These are phyloP conservation scores for Hanseniaspora mollemarum DNA, from an alignment of 805 yeast genomes.

Conservation along the genomic window DNA sequence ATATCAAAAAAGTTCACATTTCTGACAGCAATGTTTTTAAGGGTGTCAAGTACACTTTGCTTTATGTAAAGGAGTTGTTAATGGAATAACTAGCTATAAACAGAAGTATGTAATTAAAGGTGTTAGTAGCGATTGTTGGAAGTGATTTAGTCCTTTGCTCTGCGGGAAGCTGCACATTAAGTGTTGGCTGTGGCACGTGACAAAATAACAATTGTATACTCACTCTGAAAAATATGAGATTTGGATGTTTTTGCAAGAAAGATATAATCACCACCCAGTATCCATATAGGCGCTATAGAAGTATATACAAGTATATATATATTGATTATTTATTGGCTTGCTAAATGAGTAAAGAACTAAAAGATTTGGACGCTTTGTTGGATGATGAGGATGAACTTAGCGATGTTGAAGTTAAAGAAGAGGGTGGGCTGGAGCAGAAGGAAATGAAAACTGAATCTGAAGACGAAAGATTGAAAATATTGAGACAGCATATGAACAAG, in stretches of 20 bases:
- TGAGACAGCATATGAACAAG: conserved; percentile 9
- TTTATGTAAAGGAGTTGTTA: not conserved
- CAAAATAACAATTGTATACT: no score
- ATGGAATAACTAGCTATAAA: not conserved
- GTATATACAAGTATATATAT: no score
- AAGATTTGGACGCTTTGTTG: conserved; percentile 7
- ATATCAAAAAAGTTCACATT: conserved; percentile 4
- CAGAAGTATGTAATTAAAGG: not conserved
- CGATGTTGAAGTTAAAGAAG: not conserved
- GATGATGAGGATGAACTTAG: conserved; percentile 11
- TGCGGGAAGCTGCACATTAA: no score
- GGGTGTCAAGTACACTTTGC: conserved; percentile 12
- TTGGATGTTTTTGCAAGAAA: no score
- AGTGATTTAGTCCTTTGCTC: no score
- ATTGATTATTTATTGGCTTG: no score
- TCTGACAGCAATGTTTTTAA: conserved; percentile 4
- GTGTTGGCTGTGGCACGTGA: no score
- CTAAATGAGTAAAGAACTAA: conserved; percentile 9
- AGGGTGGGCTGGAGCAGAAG: not conserved
- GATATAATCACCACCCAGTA: no score
- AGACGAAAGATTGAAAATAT: not conserved
- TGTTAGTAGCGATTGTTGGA: no score
- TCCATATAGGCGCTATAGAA: no score
- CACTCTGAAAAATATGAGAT: no score
- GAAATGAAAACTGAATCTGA: not conserved